Base-by-base conservation (phyloP, 2,329 filamentous ascomycete genomes). In the Alternaria sp. region DNA sequence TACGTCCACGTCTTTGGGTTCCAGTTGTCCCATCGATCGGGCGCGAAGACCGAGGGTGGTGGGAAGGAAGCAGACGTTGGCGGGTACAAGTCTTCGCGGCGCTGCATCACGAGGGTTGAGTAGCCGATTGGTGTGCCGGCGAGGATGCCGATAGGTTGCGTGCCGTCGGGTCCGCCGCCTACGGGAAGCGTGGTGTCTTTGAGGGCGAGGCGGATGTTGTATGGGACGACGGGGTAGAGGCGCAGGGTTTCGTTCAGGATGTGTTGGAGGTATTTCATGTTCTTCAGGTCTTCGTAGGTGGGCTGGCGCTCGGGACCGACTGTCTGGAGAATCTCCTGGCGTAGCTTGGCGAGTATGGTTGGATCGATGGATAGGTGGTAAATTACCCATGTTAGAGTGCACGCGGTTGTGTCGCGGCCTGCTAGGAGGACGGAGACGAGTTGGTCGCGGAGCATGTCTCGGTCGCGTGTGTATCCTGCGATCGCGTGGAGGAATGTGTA, bases 401-500 rank as follows among this genome's bases (percentile, higher is more conserved):
- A 88, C 28, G 94, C 94, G 0, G 94, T 97, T 14, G 94, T 97
- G 79, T 97, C 94, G 21, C 92, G 87, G 12, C 93, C 94, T 2
- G 94, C 94, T 15, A 97, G 87, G 3, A 97, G 87, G 11, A 97
- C 87, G 47, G 72, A 75, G 21, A 79, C 87, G 51, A 97, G 84
- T 79, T 97, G 94, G 80, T 97, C 94, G 33, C 93, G 92, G 14
- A 97, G 86, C 5, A 93, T 87, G 58, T 85, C 87, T 23, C 82
- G 78, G 65, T 86, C 83, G 33, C 92, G 88, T 0, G 94, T 97
- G 82, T 93, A 94, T 43, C 86, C 85, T 47, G 93, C 93, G 3
- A 97, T 87, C 28, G 93, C 92, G 80, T 97, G 92, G 20, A 97
- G 86, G 82, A 97, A 97, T 2, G 92, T 96, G 79, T 96, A 94